Evolutionary conservation across 2,329 filamentous ascomycete species (phyloP).

Genomic region (Nemania diffusa): DNA sequence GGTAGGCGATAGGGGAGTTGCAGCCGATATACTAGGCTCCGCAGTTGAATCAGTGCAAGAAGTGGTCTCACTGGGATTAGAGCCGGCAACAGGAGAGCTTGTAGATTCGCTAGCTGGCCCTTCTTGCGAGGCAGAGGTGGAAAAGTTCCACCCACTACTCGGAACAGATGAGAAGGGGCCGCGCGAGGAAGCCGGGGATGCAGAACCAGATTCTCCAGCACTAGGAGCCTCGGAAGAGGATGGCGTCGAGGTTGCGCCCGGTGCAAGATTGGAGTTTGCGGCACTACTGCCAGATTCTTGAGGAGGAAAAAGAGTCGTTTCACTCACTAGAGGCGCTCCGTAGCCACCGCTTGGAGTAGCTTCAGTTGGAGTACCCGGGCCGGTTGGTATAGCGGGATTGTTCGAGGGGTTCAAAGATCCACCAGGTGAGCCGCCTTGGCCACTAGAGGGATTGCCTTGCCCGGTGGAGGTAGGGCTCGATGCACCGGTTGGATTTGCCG

Average conservation of each 20-base stretch:
- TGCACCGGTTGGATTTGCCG: constrained; percentile 28
- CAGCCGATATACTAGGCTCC: constrained; percentile 24
- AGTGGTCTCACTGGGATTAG: constrained; percentile 31
- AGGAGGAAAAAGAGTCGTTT: constrained; percentile 36
- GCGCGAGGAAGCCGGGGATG: constrained; percentile 31
- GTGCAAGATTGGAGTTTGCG: constrained; percentile 26
- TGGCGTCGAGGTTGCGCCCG: constrained; percentile 33
- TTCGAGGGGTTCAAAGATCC: constrained; percentile 30
- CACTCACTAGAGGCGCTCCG: constrained; percentile 37
- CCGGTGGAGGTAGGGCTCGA: constrained; percentile 35
- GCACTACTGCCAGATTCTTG: constrained; percentile 31
- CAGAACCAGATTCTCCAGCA: constrained; percentile 30
- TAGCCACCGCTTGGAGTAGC: constrained; percentile 41
- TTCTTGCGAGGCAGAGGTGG: constrained; percentile 37
- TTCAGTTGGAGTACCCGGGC: constrained; percentile 22
- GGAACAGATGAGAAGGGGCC: constrained; percentile 44
- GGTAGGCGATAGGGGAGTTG: constrained; percentile 37
- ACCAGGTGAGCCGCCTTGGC: constrained; percentile 6
- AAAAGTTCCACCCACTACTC: constrained; percentile 48
- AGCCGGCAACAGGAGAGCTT: constrained; percentile 14
- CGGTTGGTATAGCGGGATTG: constrained; percentile 18
- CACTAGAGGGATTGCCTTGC: constrained; percentile 30
- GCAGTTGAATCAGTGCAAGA: constrained; percentile 34
- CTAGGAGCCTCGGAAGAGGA: constrained; percentile 33
- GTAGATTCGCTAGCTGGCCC: constrained; percentile 35